These are phyloP conservation scores for Yamadazyma friedrichii DNA, from an alignment of 1,139 yeast genomes.

Conservation along the genomic window DNA sequence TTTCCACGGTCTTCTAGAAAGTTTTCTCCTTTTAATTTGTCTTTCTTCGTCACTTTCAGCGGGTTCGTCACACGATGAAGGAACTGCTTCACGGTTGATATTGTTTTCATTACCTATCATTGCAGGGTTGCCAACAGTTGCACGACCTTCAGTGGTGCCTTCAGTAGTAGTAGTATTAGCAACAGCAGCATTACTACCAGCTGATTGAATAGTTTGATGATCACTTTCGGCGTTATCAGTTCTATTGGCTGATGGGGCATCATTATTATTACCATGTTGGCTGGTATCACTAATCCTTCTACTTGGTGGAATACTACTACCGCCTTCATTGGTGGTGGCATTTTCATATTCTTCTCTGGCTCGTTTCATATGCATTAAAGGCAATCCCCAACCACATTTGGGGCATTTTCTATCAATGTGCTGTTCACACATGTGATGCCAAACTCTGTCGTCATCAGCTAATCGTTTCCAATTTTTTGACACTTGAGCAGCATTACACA, in stretches of 20 bases:
- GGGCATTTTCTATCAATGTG: conserved; percentile 97
- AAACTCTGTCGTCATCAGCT: conserved; percentile 94
- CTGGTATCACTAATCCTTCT: too few species aligned
- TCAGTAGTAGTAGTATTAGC: background rate
- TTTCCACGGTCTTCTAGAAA: conserved; percentile 76
- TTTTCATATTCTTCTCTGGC: conserved; percentile 50
- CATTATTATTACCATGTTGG: conserved; percentile 19
- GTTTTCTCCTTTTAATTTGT: conserved; percentile 4
- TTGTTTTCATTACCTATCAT: background rate
- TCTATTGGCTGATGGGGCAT: conserved; percentile 10
- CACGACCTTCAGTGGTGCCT: conserved; percentile 22
- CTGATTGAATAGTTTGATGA: too few species aligned
- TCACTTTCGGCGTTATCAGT: too few species aligned
- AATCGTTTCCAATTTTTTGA: conserved; percentile 79
- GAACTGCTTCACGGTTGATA: background rate
- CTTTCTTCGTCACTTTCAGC: conserved; percentile 1
- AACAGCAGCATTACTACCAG: too few species aligned
- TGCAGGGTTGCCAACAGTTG: conserved; percentile 5
- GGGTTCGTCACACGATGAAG: background rate
- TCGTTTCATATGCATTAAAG: conserved; percentile 80
- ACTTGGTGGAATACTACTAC: too few species aligned
- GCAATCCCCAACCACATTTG: conserved; percentile 98
- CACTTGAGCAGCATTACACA: conserved; percentile 93
- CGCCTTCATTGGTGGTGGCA: background rate
- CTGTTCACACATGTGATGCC: conserved; percentile 99